These are phyloP conservation scores for Claviceps sorghi DNA, from an alignment of 2,329 filamentous ascomycete genomes.

Conservation along the genomic window DNA sequence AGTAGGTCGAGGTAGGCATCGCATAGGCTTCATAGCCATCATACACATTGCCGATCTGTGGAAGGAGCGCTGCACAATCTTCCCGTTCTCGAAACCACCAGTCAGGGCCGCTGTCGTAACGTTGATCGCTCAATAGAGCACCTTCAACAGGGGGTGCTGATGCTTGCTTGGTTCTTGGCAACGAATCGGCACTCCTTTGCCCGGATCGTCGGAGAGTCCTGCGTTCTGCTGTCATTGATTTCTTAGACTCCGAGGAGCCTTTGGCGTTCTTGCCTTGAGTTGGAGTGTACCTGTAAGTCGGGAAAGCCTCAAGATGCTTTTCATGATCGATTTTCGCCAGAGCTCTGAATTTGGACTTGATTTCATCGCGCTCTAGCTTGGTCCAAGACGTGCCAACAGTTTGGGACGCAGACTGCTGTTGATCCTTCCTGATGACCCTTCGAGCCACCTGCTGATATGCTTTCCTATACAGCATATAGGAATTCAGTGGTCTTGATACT, in stretches of 20 bases:
- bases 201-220: slow-evolving; percentile 28
- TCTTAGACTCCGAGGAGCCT: slow-evolving; percentile 3
- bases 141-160: background rate
- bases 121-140: background rate
- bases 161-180: background rate
- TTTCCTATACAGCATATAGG: slow-evolving; percentile 94
- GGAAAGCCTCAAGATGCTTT: slow-evolving; percentile 75
- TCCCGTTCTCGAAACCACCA: slow-evolving; percentile 1
- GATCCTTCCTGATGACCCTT: slow-evolving; percentile 73
- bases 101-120: background rate
- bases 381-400: slow-evolving; percentile 76
- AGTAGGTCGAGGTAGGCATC: background rate
- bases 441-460: slow-evolving; percentile 72
- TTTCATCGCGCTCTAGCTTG: slow-evolving; percentile 54
- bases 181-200: background rate
- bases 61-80: background rate
- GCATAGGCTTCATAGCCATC: background rate
- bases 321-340: slow-evolving; percentile 68
- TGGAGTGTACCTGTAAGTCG: slow-evolving; percentile 87
- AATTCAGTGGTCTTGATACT: slow-evolving; percentile 78
- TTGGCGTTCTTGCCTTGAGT: slow-evolving; percentile 43
- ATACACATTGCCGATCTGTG: background rate
- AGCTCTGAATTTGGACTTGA: slow-evolving; percentile 62
- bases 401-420: slow-evolving; percentile 83
- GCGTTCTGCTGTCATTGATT: slow-evolving; percentile 12